Base-by-base conservation (phyloP, 1,139 yeast species). In the Hansenula lynferdii region DNA sequence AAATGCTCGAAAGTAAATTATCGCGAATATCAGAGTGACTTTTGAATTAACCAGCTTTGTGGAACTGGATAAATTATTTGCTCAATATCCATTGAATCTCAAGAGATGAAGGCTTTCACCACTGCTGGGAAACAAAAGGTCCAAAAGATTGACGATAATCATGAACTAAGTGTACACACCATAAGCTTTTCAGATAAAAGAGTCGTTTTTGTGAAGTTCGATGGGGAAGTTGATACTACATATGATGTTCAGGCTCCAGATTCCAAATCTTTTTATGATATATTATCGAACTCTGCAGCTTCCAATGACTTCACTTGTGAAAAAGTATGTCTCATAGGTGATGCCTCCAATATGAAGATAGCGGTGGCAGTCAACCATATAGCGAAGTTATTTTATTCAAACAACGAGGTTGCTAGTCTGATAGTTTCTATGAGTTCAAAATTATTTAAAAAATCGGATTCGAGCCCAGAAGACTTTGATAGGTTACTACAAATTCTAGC, bases 381-480 rank as follows among this genome's bases (percentile, higher is more conserved):
- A 2, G 64, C 67, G 0, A 56, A 55, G 31, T 39, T 61, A 11
- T 36, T 65, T n/a, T 56, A 53, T 23, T 48, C 54, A 6, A 30
- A 37, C 8, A 23, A 38, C 3, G 54, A 56, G 23, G 31, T 48
- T 2, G 43, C 62, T 28, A 60, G 58, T 36, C 40, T 68, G 11
- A 56, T 71, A 6, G 48, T 72, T 6, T 63, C 67, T 5, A 41
- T 66, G 22, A 66, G 73, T 41, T 69, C 73, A 2, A 67, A 62
- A 42, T 38, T 71, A 6, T 70, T 65, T 50, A 41, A 43, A 6
- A 16, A 38, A 7, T 33, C 35, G 9, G 38, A 35, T 10, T 26
- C 34, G 18, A 33, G 36, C 16, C 30, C 34, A 17, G 42, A 40
- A n/a, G 56, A 54, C 31, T 56, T 58, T 31, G 55, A 50, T 16